A percentile compares a stretch with the other conserved stretches of the same genome.
phyloP scores from a whole-genome alignment of 2,329 filamentous ascomycete genomes.

The Aspergillus sp. region DNA sequence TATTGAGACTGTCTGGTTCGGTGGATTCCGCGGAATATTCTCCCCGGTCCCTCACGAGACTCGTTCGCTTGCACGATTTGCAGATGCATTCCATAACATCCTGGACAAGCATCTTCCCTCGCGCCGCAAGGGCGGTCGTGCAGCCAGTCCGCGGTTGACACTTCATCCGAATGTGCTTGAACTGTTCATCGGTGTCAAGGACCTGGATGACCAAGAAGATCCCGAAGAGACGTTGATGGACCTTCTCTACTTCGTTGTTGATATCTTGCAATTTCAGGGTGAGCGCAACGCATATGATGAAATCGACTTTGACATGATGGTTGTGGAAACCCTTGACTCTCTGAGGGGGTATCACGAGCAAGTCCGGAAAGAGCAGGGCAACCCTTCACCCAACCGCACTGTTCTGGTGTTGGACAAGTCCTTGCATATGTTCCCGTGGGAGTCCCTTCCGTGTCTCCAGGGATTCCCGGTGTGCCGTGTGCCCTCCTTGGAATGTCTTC shows the following conservation, averaged over 20 bases:
- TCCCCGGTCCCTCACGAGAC: slow-evolving; percentile 68
- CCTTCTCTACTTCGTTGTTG: slow-evolving; percentile 91
- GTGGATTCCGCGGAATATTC: slow-evolving; percentile 93
- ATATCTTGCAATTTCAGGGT: slow-evolving; percentile 94
- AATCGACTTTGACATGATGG: slow-evolving; percentile 91
- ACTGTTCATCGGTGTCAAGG: slow-evolving; percentile 82
- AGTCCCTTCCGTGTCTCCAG: slow-evolving; percentile 85
- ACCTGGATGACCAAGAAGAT: slow-evolving; percentile 69
- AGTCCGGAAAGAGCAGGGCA: slow-evolving; percentile 38
- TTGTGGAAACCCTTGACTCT: slow-evolving; percentile 83
- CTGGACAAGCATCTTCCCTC: slow-evolving; percentile 86
- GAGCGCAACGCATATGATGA: slow-evolving; percentile 97
- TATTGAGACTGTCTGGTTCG: slow-evolving; percentile 91
- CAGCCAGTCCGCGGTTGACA: slow-evolving; percentile 52
- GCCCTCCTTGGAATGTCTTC: slow-evolving; percentile 80
- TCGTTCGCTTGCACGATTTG: slow-evolving; percentile 71
- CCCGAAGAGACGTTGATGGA: slow-evolving; percentile 90
- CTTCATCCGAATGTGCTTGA: slow-evolving; percentile 74
- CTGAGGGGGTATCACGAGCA: slow-evolving; percentile 73
- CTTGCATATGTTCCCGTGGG: slow-evolving; percentile 92
- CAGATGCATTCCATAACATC: slow-evolving; percentile 73
- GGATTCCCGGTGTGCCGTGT: slow-evolving; percentile 80
- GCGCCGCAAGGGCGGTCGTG: slow-evolving; percentile 61
- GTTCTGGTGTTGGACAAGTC: slow-evolving; percentile 90
- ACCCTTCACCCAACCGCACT: slow-evolving; percentile 60